Percentiles rank a stretch among this genome's conserved stretches.
These are phyloP conservation scores for Lentinula aciculospora DNA, from an alignment of 768 basidiomycete genomes.

Conservation along the genomic window DNA sequence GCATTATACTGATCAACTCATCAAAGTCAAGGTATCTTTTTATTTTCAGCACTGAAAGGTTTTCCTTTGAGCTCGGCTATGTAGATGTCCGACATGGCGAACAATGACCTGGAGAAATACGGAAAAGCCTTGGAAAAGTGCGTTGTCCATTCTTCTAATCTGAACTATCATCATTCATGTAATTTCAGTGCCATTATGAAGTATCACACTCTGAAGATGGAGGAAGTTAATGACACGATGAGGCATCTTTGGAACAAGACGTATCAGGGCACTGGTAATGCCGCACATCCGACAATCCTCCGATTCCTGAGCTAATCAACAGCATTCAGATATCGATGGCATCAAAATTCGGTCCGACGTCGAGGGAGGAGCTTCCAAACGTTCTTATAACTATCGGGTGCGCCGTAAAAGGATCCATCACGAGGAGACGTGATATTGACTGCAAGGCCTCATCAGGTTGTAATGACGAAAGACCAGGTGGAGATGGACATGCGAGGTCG, in stretches of 20 bases:
- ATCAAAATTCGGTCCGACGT: slow-evolving; percentile 93
- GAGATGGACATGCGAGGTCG: slow-evolving; percentile 99
- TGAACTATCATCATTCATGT: slow-evolving; percentile 11
- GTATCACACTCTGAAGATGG: slow-evolving; percentile 97
- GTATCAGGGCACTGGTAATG: slow-evolving; percentile 92
- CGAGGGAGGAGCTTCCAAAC: slow-evolving; percentile 84
- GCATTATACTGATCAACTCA: slow-evolving; percentile 83
- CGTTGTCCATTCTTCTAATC: slow-evolving; percentile 17
- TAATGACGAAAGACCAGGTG: slow-evolving; percentile 98
- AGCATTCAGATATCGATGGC: slow-evolving; percentile 82
- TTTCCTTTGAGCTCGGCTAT: background rate
- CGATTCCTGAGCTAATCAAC: slow-evolving; percentile 6
- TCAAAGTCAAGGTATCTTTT: slow-evolving; percentile 81
- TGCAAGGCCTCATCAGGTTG: slow-evolving; percentile 55
- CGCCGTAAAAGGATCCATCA: slow-evolving; percentile 18
- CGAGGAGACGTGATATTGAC: slow-evolving; percentile 10
- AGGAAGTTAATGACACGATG: slow-evolving; percentile 98
- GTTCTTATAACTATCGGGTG: slow-evolving; percentile 96
- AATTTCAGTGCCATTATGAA: slow-evolving; percentile 89
- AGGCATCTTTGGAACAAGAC: slow-evolving; percentile 97
- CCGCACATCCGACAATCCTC: slow-evolving; percentile 7
- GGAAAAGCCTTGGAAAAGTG: slow-evolving; percentile 96
- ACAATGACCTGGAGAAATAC: slow-evolving; percentile 95
- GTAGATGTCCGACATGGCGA: slow-evolving; percentile 97
- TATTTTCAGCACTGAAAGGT: background rate